Percentiles rank a stretch among this genome's conserved stretches.
Conservation (phyloP, 176 grass and related monocot species). For the Oryza australiensis region DNA sequence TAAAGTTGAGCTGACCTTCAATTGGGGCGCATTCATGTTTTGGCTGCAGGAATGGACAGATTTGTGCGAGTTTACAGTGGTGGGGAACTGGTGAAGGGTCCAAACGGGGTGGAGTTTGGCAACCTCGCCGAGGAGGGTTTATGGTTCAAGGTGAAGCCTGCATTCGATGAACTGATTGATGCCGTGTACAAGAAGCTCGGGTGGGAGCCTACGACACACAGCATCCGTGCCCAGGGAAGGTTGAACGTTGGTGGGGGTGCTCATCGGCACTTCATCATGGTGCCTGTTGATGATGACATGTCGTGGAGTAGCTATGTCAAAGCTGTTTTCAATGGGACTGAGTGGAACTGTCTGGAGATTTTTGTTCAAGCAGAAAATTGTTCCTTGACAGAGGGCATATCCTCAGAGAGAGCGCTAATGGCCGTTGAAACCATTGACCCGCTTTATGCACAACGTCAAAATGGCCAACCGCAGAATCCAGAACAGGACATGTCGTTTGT, state of each 20-base stretch:
- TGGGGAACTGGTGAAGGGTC: conserved; percentile 34
- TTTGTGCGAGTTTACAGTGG: conserved; percentile 43
- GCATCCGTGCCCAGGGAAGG: not conserved
- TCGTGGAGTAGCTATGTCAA: conserved; percentile 50
- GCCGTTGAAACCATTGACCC: conserved; percentile 15
- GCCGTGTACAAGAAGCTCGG: conserved; percentile 30
- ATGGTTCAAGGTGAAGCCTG: conserved; percentile 28
- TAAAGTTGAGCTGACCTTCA: not conserved
- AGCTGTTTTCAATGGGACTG: conserved; percentile 46
- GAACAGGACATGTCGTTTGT: not conserved
- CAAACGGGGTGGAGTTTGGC: conserved; percentile 32
- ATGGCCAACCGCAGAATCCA: not conserved
- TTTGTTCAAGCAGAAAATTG: conserved; percentile 35
- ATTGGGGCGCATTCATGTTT: not conserved
- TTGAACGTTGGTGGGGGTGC: conserved; percentile 40
- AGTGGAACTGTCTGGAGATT: conserved; percentile 47
- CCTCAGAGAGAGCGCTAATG: conserved; percentile 3
- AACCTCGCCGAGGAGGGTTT: conserved; percentile 24
- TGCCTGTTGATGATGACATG: conserved; percentile 17
- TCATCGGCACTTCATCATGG: conserved; percentile 44
- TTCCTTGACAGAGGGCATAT: not conserved
- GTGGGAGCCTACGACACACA: not conserved
- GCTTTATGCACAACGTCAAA: not conserved
- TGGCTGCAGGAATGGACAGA: conserved; percentile 36
- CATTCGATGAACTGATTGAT: conserved; percentile 37